Base-by-base conservation (phyloP, 345 rosid species). In the Moringa oleifera region DNA sequence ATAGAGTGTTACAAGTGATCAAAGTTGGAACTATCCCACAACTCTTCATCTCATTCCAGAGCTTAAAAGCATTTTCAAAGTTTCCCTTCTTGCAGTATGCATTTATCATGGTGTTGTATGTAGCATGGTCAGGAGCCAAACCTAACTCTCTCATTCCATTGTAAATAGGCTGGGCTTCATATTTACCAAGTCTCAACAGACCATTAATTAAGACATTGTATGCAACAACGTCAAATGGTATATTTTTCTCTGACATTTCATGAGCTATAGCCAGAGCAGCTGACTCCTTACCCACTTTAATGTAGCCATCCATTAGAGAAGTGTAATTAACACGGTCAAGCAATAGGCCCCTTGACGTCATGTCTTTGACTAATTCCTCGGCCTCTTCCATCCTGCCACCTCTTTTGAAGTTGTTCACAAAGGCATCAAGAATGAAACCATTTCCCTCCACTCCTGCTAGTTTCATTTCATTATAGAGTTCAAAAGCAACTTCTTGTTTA, bases 271-370 rank as follows among this genome's bases (percentile, higher is more conserved):
- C 65, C n/a, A 86, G 71, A 55, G 94, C 98, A 75, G 77, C 82
- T 4, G 82, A 77, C 66, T 84, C 94, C 20, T 79, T 80, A 62
- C 94, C 89, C 25, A 53, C 82, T 80, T 83, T 93, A 68, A 90
- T 90, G 77, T 84, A 82, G 51, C 85, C 89, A 75, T 93, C 98
- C 85, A 88, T 90, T 23, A 88, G 64, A 75, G 97, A 88, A 16
- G 97, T 93, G 79, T 88, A 93, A 75, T 86, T 90, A 67, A 90
- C 81, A 58, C 25, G 79, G 68, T 90, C 97, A 68, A 80, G 81
- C 22, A 58, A 68, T 75, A 90, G 53, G 49, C 91, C 96, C 55
- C 58, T 75, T 33, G 90, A 77, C 61, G 66, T 75, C 78, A 79
- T 73, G 71, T 77, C 81, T 71, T 74, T 57, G 60, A 75, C 70